Evolutionary conservation across 768 basidiomycete species (phyloP), one percentile per base, ranked within the genome.

Genomic region (Lyophyllum shimeji): DNA sequence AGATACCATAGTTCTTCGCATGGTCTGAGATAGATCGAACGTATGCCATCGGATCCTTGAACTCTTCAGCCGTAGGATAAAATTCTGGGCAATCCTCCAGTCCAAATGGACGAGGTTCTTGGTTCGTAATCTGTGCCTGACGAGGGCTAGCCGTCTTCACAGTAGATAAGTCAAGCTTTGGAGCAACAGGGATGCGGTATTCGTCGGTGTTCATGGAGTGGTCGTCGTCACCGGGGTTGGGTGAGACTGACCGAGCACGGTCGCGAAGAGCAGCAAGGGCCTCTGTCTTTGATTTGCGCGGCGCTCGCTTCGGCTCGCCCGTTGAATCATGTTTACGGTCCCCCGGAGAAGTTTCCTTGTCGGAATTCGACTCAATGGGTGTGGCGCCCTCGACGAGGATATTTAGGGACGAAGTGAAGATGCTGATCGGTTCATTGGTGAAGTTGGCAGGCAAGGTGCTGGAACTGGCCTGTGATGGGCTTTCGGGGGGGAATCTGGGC

Each of bases 11-110:
- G 46, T 83, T 73, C 67, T 77, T 80, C 0, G 89, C 96, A 29
- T 77, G 72, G 50, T 83, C 82, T 18, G 86, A 81, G 60, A 95
- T 89, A 56, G 85, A 85, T 68, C 83, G 84, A 70, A 99, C 90
- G 72, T 98, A 99, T 43, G 83, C 82, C 89, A 97, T 89, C 34
- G 96, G 94, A 74, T 98, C 93, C 67, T 83, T 85, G 72, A 95
- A 99, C 71, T 99, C 90, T 55, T 94, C 95, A n/a, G 74, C 67
- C 0, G 87, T 90, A 21, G 97, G 97, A 70, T 87, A 89, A 68
- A 85, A 99, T 61, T 84, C 85, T 4, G 93, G 97, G 63, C 93
- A 96, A 66, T 98, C 93, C 58, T 86, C 78, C 51, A 99, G 78
- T 17, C 83, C 93, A 72, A 98, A 98, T 11, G 90, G 86, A 40